A percentile compares a stretch with the other conserved stretches of the same genome.
Evolutionary conservation across 768 basidiomycete species (phyloP).

Genomic region (Lentinula lateritia): DNA sequence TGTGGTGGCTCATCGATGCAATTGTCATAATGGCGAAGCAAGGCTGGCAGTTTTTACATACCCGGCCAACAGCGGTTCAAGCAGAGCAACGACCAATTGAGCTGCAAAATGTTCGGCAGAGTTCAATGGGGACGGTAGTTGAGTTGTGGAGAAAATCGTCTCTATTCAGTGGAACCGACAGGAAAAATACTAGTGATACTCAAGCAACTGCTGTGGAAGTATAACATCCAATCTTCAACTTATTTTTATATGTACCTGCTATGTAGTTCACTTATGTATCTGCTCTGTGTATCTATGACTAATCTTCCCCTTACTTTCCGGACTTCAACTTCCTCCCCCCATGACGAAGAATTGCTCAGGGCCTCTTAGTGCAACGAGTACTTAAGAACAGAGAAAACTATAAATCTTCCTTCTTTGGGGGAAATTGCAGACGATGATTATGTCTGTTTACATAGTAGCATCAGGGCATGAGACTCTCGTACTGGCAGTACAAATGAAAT

Average conservation of each 20-base stretch:
- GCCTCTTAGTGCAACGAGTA: no score
- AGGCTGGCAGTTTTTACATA: not conserved
- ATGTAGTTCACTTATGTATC: no score
- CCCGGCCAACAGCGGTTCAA: not conserved
- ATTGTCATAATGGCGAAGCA: not conserved
- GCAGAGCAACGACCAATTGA: not conserved
- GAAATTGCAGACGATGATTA: not conserved
- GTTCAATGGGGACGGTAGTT: conserved; percentile 2
- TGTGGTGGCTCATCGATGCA: not conserved
- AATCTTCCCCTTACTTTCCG: no score
- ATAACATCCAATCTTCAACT: not conserved
- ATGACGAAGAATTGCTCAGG: no score
- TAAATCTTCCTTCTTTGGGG: no score
- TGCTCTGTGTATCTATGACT: no score
- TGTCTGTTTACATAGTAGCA: not conserved
- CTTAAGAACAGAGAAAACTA: no score
- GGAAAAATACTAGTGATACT: not conserved
- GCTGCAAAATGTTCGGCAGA: not conserved
- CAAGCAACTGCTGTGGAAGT: not conserved
- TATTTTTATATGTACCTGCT: no score
- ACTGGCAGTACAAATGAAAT: not conserved
- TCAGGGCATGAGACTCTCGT: no score
- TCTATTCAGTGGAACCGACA: not conserved
- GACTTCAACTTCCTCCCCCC: no score
- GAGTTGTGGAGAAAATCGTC: conserved; percentile 4